Base-by-base conservation (phyloP, 2,329 filamentous ascomycete genomes). In the Neonectria neomacrospora region DNA sequence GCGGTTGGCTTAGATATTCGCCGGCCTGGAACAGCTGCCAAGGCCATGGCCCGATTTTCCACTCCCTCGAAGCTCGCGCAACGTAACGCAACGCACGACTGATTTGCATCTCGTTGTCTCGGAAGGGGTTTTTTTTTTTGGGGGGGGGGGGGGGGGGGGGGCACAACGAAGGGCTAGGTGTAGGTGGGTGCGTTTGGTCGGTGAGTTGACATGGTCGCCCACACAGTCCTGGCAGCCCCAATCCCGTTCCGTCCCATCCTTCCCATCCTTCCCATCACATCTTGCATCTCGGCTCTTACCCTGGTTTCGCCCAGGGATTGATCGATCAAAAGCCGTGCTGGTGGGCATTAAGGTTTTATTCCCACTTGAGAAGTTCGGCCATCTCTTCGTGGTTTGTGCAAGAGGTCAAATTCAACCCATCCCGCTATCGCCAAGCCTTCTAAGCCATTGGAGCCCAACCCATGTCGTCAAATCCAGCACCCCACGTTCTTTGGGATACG, bases 71-170 rank as follows among this genome's bases (percentile, higher is more conserved):
- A 6, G 34, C 56, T 48, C 41, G 50, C 53, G 57, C 56, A 56
- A 39, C 37, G 52, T 41, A 30, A 34, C 56, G 41, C 41, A n/a
- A 53, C 53, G 61, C 57, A 61, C 57, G 57, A 41, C 61, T 61
- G 51, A 26, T 60, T 41, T 64, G 61, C 61, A 61, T 53, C 44
- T 47, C 34, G 47, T 9, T 56, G 57, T 61, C 61, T 64, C 34
- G 42, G 57, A 61, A 20, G 39, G 47, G n/a, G n/a, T n/a, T n/a
- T n/a, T n/a, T n/a, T n/a, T n/a, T n/a, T n/a, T n/a, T n/a, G n/a
- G n/a, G n/a, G n/a, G n/a, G n/a, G n/a, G n/a, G n/a, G n/a, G n/a
- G 18, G 32, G 54, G 10, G 23, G 23, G 54, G 48, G 58, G 58
- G 54, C 55, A 42, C 48, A 56, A 50, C 48, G 37, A 53, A 58